Base-by-base conservation (phyloP, 352 stramenopile species). In the Phytophthora uliginosa region DNA sequence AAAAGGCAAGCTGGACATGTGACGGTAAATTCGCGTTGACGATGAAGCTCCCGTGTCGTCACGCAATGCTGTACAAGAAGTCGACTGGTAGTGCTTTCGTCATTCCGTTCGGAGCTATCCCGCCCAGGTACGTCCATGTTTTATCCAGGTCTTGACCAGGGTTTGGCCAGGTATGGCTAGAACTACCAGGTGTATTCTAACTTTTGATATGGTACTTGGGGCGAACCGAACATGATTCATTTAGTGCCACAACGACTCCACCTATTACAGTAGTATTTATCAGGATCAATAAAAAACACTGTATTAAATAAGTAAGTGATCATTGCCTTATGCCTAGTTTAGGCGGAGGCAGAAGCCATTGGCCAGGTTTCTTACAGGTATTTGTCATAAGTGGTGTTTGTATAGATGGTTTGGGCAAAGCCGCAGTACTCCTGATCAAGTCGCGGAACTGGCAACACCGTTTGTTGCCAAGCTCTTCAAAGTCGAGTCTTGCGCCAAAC, bases 381-480 rank as follows among this genome's bases (percentile, higher is more conserved):
- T 50, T 24, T 13, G 13, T 13, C 53, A 9, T 48, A 18, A 3
- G 36, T 42, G 36, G 9, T 42, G 9, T 42, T 42, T 6, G 13
- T 42, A 33, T 34, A 69, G 52, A 20, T 71, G 48, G 64, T 65
- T 66, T 20, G 56, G 56, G 5, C 56, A 71, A 33, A 61, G 48
- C 47, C 48, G 45, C 20, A 15, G 59, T 2, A 34, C 8, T 10
- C 28, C 9, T 3, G 10, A 51, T 1, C 20, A 48, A n/a, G 7
- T 66, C 10, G 18, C n/a, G 5, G 64, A 71, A 34, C 17, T 66
- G 4, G 7, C 47, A 34, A 40, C 10, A 18, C 50, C 64, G 8
- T 66, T 71, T 15, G 48, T 71, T 4, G 48, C 56, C 8, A 65
- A 66, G 6, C n/a, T 66, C 7, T 71, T 53, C 28, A 66, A 66